Evolutionary conservation across 2,329 filamentous ascomycete species (phyloP).

Genomic region (Cladorrhinum sp.): DNA sequence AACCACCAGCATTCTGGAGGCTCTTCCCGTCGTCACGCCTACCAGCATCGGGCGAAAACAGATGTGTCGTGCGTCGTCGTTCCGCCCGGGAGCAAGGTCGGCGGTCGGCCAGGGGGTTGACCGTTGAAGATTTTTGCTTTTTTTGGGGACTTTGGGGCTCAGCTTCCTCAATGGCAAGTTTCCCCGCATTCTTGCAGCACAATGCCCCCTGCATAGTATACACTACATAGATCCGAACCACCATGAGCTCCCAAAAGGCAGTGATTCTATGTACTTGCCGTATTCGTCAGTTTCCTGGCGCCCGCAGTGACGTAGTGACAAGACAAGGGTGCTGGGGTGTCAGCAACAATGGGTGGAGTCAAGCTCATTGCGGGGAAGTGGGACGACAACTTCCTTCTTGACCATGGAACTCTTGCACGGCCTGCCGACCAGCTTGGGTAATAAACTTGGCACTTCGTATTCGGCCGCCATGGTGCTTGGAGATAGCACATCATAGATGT

Average conservation of each 20-base stretch:
- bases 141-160: not conserved
- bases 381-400: slow-evolving; percentile 2
- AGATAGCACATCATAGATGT: not conserved
- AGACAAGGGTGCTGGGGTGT: not conserved
- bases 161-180: slow-evolving; percentile 7
- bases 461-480: not conserved
- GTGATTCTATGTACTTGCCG: too few species aligned
- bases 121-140: not conserved
- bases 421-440: slow-evolving; percentile 5
- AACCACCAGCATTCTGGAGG: not conserved
- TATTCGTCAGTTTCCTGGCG: slow-evolving; percentile 18
- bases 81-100: not conserved
- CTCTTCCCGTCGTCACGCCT: slow-evolving; percentile 1
- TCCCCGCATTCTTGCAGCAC: slow-evolving; percentile 20
- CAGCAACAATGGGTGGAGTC: not conserved
- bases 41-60: not conserved
- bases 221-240: slow-evolving; percentile 22
- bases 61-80: not conserved
- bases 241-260: not conserved
- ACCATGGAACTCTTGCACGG: not conserved
- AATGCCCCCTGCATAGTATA: slow-evolving; percentile 21
- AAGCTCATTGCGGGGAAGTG: slow-evolving; percentile 11
- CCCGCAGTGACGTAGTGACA: slow-evolving; percentile 25
- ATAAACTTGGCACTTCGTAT: not conserved
- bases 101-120: not conserved